Evolutionary conservation across 805 yeast genomes (phyloP).

Genomic region (Groenewaldozyma salmanticensis): DNA sequence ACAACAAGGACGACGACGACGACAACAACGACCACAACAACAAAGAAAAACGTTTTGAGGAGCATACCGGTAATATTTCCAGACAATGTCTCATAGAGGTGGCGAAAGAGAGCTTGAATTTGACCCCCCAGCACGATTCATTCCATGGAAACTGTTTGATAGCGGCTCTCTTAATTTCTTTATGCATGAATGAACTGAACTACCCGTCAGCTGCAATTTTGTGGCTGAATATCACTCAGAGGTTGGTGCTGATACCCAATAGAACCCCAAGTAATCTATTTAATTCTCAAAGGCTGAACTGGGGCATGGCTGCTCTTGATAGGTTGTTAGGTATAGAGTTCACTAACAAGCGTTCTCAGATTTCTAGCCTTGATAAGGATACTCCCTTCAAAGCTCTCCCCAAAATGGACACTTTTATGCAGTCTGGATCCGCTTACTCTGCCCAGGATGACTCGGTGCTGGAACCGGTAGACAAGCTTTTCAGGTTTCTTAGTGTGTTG

Average conservation of each 20-base stretch:
- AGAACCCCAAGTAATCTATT: slow-evolving; percentile 2
- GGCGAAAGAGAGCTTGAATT: not conserved
- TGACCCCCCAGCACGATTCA: slow-evolving; percentile 2
- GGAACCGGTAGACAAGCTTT: slow-evolving; percentile 2
- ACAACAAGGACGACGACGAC: not conserved
- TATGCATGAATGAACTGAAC: slow-evolving; percentile 17
- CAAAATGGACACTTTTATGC: not conserved
- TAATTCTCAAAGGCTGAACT: slow-evolving; percentile 15
- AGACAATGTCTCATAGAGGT: not conserved
- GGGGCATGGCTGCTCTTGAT: slow-evolving; percentile 21
- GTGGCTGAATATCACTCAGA: slow-evolving; percentile 17
- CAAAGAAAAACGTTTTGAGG: not conserved
- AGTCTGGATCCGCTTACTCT: too few species aligned
- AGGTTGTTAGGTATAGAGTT: slow-evolving; percentile 6
- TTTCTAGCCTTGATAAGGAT: not conserved
- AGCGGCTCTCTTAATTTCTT: slow-evolving; percentile 12
- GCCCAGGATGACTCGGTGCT: not conserved
- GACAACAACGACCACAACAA: not conserved
- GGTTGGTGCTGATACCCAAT: slow-evolving; percentile 8
- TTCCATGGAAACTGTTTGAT: slow-evolving; percentile 3
- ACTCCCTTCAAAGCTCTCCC: not conserved
- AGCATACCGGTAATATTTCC: too few species aligned
- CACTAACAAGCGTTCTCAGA: not conserved
- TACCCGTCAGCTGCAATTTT: slow-evolving; percentile 17
- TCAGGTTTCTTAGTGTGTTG: slow-evolving; percentile 1